Evolutionary conservation across 768 basidiomycete genomes (phyloP), one percentile per base, ranked within the genome.

Genomic region (Amanita phalloides): DNA sequence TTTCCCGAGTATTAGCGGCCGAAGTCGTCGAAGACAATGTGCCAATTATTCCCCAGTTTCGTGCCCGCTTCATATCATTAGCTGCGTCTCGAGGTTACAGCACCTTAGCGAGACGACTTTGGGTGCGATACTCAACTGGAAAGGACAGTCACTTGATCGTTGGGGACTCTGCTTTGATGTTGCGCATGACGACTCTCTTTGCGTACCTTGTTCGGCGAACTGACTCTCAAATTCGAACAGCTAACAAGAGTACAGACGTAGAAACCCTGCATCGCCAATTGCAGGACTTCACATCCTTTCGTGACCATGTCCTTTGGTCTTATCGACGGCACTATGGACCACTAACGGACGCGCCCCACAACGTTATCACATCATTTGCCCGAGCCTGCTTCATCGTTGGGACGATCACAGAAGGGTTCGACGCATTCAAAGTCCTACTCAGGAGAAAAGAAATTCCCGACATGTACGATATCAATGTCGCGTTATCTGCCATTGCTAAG

Each of bases 391-490:
- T 84, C 57, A 71, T 84, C 53, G 64, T 81, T 23, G 81, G 77
- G 20, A 61, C 72, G 43, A 61, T 72, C 55, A 45, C 57, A 41
- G 68, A 73, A 37, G 83, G 79, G 2, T 68, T 83, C 51, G 57
- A 63, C 8, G 64, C 71, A 21, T 66, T 87, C 58, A 67, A 66
- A 48, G 51, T 73, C 50, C 60, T 85, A 35, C 60, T 78, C 37
- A 56, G 62, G 21, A 76, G 79, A 45, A 64, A 60, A 51, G 76
- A 82, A 60, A 58, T 74, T 48, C 82, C 82, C 13, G 83, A 87
- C 62, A 56, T 74, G 36, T 68, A 77, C 59, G 86, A 88, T 59
- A 66, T 84, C 46, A 86, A 85, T 58, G 76, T 88, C 45, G 73
- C 72, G 37, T 69, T 88, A 50, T 68, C 71, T 3, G 76, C 73